Base-by-base conservation (phyloP, 2,329 filamentous ascomycete genomes). In the Pyricularia sp. region DNA sequence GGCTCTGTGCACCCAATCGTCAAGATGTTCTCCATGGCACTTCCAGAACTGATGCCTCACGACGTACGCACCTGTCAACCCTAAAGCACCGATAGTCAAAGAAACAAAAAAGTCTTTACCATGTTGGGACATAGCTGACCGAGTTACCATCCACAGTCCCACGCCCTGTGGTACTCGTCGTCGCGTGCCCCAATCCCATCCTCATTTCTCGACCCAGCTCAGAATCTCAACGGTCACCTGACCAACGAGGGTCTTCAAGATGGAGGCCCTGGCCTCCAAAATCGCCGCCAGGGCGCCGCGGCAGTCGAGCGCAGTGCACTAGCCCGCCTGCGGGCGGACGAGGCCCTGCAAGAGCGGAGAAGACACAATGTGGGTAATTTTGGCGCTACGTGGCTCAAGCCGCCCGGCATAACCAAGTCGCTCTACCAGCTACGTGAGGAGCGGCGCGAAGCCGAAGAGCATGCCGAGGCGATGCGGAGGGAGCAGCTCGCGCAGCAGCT, bases 341-440 rank as follows among this genome's bases (percentile, higher is more conserved):
- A 98, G 80, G 85, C 88, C 70, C 86, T 88, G 69, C 85, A 96
- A 72, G 86, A 90, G 68, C 86, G 90, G 10, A 92, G 94, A 65
- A 93, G 94, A 75, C 81, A 87, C 65, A 93, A 94, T 72, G 90
- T 98, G 33, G 87, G 91, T 65, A 92, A 93, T 75, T 97, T 96
- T 76, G 95, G 95, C 70, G 91, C 90, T 72, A 87, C 86, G 64
- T 99, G 95, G 95, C 89, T 99, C 69, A 92, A 91, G 70, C 95
- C 95, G 0, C 93, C 93, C 0, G 95, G 94, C 9, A 85, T 97
- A 69, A 78, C 88, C 69, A 99, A 98, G 83, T 97, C 94, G 0
- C 87, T 97, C 70, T 90, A 96, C 76, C 93, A 96, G 71, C 87
- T 93, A 80, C 90, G 91, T 61, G 95, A 99, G 79, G 95, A 99